Conservation (phyloP, 2,329 filamentous ascomycete genomes). For the Aspergillus pseudotamarii region DNA sequence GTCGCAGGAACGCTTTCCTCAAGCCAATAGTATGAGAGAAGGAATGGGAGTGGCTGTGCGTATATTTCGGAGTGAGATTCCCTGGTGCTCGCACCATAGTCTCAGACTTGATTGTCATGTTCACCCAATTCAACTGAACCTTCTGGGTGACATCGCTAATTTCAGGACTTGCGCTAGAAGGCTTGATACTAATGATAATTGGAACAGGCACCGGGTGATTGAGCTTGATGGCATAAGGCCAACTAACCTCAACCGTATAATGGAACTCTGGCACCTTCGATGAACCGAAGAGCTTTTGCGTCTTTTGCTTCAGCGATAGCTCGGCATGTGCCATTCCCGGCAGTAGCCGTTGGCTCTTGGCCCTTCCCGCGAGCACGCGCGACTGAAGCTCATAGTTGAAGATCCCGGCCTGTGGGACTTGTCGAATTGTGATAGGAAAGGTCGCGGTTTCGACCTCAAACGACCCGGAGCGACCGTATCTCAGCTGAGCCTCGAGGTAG, state of each 20-base stretch:
- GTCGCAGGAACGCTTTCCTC: conserved; percentile 6
- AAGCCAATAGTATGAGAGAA: conserved; percentile 9
- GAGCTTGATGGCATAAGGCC: conserved; percentile 30
- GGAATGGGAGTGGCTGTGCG: neutral
- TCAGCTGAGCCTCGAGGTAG: conserved; percentile 33
- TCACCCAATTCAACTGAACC: conserved; percentile 19
- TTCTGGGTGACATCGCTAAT: conserved; percentile 16
- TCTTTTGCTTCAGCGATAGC: conserved; percentile 37
- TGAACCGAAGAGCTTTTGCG: conserved; percentile 34
- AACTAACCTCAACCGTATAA: conserved; percentile 29
- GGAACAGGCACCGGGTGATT: conserved; percentile 17
- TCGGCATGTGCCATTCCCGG: conserved; percentile 34
- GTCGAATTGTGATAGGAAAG: conserved; percentile 18
- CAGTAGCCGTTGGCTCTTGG: conserved; percentile 33
- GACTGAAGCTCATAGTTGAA: conserved; percentile 2
- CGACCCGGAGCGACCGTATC: conserved; percentile 6
- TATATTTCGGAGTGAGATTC: neutral
- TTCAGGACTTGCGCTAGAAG: conserved; percentile 11
- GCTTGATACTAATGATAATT: conserved; percentile 15
- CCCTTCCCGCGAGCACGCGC: neutral
- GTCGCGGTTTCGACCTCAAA: conserved; percentile 11
- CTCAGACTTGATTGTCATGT: conserved; percentile 14
- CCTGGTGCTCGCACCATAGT: conserved; percentile 17
- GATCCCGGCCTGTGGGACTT: neutral
- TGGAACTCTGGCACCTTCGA: conserved; percentile 37